These are phyloP conservation scores for Lactarius hengduanensis DNA, from an alignment of 768 basidiomycete species.

Conservation along the genomic window DNA sequence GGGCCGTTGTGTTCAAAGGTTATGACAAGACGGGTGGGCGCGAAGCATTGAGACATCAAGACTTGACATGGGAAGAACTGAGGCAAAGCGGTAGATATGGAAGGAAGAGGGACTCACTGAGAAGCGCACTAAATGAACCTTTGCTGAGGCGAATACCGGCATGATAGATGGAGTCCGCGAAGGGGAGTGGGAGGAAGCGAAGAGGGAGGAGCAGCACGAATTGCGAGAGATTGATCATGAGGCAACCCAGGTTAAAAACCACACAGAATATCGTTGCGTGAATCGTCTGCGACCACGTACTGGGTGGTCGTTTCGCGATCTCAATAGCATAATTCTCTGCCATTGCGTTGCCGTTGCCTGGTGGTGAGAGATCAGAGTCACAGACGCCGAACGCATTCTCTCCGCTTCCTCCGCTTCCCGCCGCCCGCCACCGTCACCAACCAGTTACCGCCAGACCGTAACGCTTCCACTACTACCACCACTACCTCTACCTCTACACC, in stretches of 20 bases:
- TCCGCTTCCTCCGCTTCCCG: background rate
- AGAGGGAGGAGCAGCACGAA: conserved; percentile 69
- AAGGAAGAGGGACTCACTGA: conserved; percentile 48
- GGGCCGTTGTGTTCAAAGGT: conserved; percentile 71
- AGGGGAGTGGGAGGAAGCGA: conserved; percentile 57
- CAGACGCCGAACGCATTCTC: background rate
- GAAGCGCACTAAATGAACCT: conserved; percentile 72
- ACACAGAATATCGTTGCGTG: conserved; percentile 52
- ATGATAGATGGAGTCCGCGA: conserved; percentile 57
- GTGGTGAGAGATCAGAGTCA: background rate
- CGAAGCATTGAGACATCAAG: conserved; percentile 78
- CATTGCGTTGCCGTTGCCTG: background rate
- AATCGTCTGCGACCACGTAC: conserved; percentile 52
- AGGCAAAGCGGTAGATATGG: background rate
- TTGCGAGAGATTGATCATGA: conserved; percentile 73
- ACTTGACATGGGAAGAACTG: conserved; percentile 43
- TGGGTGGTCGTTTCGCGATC: conserved; percentile 52
- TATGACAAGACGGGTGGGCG: conserved; percentile 67
- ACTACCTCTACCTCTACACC: background rate
- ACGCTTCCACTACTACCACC: background rate
- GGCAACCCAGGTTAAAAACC: conserved; percentile 60
- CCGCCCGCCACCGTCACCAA: background rate
- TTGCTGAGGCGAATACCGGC: conserved; percentile 78
- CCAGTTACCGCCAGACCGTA: background rate
- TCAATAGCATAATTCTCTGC: conserved; percentile 42